Base-by-base conservation (phyloP, 2,329 filamentous ascomycete genomes). In the Claviceps humidiphila region DNA sequence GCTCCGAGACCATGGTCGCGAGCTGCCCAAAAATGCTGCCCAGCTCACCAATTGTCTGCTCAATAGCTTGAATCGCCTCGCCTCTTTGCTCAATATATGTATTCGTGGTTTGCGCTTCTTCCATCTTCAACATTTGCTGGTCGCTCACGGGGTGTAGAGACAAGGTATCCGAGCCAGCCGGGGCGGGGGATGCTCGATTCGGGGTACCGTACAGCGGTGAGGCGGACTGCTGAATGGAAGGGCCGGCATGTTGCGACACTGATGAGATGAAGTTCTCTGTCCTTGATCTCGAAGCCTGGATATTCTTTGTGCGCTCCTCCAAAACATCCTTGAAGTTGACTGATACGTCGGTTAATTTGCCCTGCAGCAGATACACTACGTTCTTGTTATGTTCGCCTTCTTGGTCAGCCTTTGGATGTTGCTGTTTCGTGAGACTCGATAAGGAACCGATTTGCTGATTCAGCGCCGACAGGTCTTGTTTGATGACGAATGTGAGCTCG, bases 311-410 rank as follows among this genome's bases (percentile, higher is more conserved):
- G 54, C 93, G 82, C 43, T 95, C 87, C 67, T 98, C 93, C 9
- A 98, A 76, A 5, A 97, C 91, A 61, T 97, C 91, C 69, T 97
- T 97, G 77, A 98, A 97, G 67, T 91, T 95, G 56, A 85, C 88
- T 26, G 87, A 87, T 3, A 98, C 91, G 63, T 95, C 89, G 41
- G 89, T 91, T 42, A 97, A 75, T 64, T 93, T 93, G 56, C 89
- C 88, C 69, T 96, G 89, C 17, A 97, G 73, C 64, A 97, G 77
- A 56, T 95, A 83, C 3, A 96, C 87, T 37, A 97, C 93, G 64
- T 97, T 96, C 70, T 95, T 95, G 74, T 95, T 95, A 72, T 98
- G 94, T 65, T 97, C 90, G 60, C 89, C 89, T 68, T 95, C 89
- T 64, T 96, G 90, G 59, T 80, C 81, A 57, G 71, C 74, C 59